Evolutionary conservation across 495 filamentous ascomycete species (phyloP), one percentile per base, ranked within the genome.

Genomic region (Lichenothelia convexa): DNA sequence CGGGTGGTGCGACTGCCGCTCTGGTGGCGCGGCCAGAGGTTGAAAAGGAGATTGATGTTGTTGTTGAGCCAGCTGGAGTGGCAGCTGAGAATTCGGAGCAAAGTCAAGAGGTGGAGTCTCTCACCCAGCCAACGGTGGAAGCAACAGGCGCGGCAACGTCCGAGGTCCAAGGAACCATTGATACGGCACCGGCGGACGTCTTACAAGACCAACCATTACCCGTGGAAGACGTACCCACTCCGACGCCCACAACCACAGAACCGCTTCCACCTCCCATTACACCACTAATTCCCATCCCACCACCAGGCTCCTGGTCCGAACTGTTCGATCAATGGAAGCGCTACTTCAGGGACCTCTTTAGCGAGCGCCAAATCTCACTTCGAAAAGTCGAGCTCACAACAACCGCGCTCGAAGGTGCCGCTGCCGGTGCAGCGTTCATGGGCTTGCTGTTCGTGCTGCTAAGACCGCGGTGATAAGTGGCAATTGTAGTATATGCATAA

Each of bases 321-420:
- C 24, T 29, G 13, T 36, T 59, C 18, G 54, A 58, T 27, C 60
- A 59, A 15, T 76, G 73, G 67, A 63, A 56, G 49, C 55, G 5
- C 17, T 23, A 46, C 2, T 44, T 64, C 9, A 36, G 42, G 17
- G 73, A 78, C 40, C 48, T 80, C 17, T 70, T 78, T 59, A 91
- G 80, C 57, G 75, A 86, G 21, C 64, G 73, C 43, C 57, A 59
- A 42, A 59, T 91, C 41, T 58, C 65, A 39, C 43, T 85, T 31
- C 68, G 71, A 16, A 81, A 83, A 55, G 65, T 73, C 31, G 85
- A 93, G 47, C 48, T 80, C 5, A 87, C 83, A 2, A 56, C 73
- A 19, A 58, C 78, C 38, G 73, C 72, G 9, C 51, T 87, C 19
- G 71, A 85, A 51, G 70, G 80, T 44, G 73, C 71, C 26, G 78